Conservation (phyloP, 176 grass and related monocot species). For the Raddia distichophylla region DNA sequence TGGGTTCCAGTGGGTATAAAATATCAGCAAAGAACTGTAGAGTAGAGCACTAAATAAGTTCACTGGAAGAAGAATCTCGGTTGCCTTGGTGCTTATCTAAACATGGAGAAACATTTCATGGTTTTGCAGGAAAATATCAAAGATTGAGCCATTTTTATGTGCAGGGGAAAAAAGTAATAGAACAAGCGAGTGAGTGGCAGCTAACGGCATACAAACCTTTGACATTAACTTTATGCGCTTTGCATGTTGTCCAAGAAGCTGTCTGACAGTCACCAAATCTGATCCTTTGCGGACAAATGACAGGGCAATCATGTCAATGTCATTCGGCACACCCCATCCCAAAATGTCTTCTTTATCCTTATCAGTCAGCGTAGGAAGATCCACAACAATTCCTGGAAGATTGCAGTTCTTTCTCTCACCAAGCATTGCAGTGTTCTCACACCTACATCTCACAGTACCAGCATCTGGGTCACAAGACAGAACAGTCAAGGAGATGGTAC, state of each 20-base stretch:
- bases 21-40: background rate
- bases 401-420: constrained; percentile 97
- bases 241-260: constrained; percentile 73
- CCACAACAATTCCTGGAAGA: constrained; percentile 85
- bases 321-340: constrained; percentile 83
- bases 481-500: constrained; percentile 80
- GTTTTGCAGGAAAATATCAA: background rate
- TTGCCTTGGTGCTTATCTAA: background rate
- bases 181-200: background rate
- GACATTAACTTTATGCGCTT: constrained; percentile 94
- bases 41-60: background rate
- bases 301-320: constrained; percentile 90
- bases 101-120: background rate
- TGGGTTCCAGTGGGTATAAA: background rate
- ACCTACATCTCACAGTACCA: constrained; percentile 85
- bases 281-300: constrained; percentile 95
- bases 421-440: constrained; percentile 83
- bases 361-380: constrained; percentile 84
- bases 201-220: constrained; percentile 60
- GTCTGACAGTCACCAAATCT: constrained; percentile 77
- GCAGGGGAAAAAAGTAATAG: background rate
- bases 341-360: constrained; percentile 93
- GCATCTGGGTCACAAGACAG: constrained; percentile 76
- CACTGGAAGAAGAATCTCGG: too few species aligned
- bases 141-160: background rate